phyloP scores from a whole-genome alignment of 441 rosid genomes.

The Mallotus repandus region DNA sequence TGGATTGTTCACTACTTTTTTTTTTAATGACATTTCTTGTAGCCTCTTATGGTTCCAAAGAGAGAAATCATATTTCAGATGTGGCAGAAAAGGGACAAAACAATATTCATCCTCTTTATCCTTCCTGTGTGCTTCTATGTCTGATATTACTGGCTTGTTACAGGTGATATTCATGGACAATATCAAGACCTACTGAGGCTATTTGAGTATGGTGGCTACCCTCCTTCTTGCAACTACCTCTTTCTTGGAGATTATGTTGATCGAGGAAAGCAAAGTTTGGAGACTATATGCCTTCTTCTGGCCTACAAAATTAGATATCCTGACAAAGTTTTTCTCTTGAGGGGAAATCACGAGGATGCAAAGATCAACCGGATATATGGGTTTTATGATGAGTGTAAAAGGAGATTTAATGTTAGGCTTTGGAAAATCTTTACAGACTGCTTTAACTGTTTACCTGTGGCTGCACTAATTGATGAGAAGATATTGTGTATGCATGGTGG shows the following conservation, averaged over 20 bases:
- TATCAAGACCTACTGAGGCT: constrained; percentile 90
- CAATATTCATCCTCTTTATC: neutral
- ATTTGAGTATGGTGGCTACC: constrained; percentile 83
- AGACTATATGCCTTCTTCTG: constrained; percentile 91
- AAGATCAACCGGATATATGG: constrained; percentile 96
- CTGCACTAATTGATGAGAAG: constrained; percentile 86
- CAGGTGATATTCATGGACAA: constrained; percentile 98
- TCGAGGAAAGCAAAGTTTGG: constrained; percentile 94
- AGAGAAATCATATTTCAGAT: neutral
- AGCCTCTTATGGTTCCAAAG: neutral
- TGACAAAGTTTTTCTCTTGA: constrained; percentile 59
- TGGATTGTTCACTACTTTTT: neutral
- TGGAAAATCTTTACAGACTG: constrained; percentile 96
- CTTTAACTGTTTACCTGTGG: constrained; percentile 91
- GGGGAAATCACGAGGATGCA: constrained; percentile 99
- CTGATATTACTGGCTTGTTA: constrained; percentile 21
- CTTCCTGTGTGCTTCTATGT: neutral
- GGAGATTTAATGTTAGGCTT: constrained; percentile 92
- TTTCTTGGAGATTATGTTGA: constrained; percentile 98
- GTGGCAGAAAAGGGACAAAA: neutral
- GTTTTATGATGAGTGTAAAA: constrained; percentile 94
- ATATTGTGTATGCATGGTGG: constrained; percentile 99
- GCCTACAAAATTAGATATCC: constrained; percentile 93
- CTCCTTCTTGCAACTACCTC: constrained; percentile 85
- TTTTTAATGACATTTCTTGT: neutral